Percentiles rank a stretch among this genome's conserved stretches.
Conservation (phyloP, 257 asterid species). For the Nicotiana paniculata region DNA sequence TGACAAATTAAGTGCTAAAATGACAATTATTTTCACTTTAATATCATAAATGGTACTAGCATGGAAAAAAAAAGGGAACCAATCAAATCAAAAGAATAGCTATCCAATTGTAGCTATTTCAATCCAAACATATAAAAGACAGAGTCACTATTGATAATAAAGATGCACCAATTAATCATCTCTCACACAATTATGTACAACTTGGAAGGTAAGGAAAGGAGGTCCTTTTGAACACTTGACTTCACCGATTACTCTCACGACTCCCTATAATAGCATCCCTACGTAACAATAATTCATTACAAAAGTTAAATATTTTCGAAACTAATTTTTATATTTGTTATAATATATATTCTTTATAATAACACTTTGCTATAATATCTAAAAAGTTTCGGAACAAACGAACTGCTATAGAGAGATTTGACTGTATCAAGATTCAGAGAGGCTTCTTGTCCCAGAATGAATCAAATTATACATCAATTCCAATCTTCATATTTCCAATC, state of each 20-base stretch:
- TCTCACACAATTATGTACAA: slow-evolving; percentile 9
- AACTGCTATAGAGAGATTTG: too few relatives aligned
- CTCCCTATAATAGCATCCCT: too few relatives aligned
- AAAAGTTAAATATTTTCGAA: too few relatives aligned
- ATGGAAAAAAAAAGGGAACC: neutral
- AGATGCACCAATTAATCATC: neutral
- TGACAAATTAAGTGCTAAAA: neutral
- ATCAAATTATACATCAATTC: neutral
- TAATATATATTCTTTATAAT: too few relatives aligned
- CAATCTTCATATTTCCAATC: neutral
- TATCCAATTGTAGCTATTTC: neutral
- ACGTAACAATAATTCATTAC: too few relatives aligned
- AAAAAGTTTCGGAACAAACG: too few relatives aligned
- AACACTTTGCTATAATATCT: too few relatives aligned
- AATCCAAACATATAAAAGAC: neutral
- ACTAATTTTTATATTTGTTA: too few relatives aligned
- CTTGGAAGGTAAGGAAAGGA: neutral
- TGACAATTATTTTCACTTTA: neutral
- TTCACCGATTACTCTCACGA: neutral
- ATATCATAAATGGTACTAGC: neutral
- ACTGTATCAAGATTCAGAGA: too few relatives aligned
- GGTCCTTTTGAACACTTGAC: neutral
- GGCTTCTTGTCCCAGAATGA: neutral
- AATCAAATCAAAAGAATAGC: neutral
- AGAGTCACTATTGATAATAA: neutral